Evolutionary conservation across 202 grass and related monocot species (phyloP), one percentile per base, ranked within the genome.

Genomic region (Schoenoplectus tabernaemontani): DNA sequence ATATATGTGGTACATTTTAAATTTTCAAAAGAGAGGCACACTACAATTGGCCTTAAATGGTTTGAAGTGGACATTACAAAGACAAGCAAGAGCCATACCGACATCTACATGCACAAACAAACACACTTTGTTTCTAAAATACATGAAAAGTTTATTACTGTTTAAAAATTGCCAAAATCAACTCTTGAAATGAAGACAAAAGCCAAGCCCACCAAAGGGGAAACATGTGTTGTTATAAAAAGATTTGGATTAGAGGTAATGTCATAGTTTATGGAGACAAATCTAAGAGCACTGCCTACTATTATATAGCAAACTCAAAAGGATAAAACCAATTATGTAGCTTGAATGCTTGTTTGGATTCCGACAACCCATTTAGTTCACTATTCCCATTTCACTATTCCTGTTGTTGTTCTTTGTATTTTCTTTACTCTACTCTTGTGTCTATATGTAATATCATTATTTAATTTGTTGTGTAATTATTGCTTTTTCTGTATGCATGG

Each of bases 201-300:
- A 54, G 71, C 48, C 28, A 20, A 76, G 48, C 7, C 71, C 48
- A 37, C 9, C 30, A 76, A 76, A 76, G 48, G 26, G 71, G 71
- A 56, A 76, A 47, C 71, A 76, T 76, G 46, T 56, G 71, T 56
- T 36, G 56, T 56, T 76, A 76, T 30, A 76, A 56, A 56, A 76
- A 76, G 71, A 37, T 76, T 76, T 11, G 17, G 30, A 56, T 76
- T 76, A 76, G 47, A 56, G 71, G 30, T 4, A 36, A 11, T 76
- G 71, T 32, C 44, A 76, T 19, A 37, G 71, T 16, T 57, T 37
- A 16, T 57, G 71, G 48, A 34, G 71, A 76, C 71, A 76, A 56
- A 76, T 76, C 71, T 76, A 76, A 56, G 71, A 56, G 71, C 71
- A 57, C 16, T 74, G 44, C 46, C 70, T 74, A 74, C 34, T 28